phyloP scores from a whole-genome alignment of 2,329 filamentous ascomycete species.

The Calonectria hongkongensis region DNA sequence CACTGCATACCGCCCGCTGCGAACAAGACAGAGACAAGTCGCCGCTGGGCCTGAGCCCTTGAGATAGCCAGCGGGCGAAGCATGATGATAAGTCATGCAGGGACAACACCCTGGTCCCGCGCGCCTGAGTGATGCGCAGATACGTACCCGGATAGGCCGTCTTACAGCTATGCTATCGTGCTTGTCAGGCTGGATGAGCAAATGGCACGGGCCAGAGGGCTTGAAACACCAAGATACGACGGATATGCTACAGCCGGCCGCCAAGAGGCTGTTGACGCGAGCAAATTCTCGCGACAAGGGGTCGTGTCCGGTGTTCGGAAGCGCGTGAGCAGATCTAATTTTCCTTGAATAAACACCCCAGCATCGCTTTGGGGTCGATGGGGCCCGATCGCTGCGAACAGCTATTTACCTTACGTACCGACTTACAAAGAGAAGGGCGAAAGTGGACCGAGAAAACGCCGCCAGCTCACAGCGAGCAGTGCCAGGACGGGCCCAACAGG shows the following conservation, averaged over 20 bases:
- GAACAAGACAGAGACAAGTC: conserved; percentile 32
- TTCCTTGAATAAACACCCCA: conserved; percentile 27
- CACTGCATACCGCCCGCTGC: conserved; percentile 30
- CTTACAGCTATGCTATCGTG: conserved; percentile 29
- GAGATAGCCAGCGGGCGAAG: conserved; percentile 38
- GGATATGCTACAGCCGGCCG: conserved; percentile 21
- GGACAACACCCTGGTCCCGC: conserved; percentile 33
- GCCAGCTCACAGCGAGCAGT: conserved; percentile 33
- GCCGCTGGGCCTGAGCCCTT: conserved; percentile 25
- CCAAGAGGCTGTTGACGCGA: conserved; percentile 37
- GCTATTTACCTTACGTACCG: conserved; percentile 42
- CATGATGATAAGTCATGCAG: conserved; percentile 40
- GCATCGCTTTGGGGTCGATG: conserved; percentile 31
- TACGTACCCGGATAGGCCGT: conserved; percentile 18
- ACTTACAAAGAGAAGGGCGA: conserved; percentile 37
- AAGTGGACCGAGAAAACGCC: conserved; percentile 41
- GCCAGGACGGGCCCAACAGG: conserved; percentile 28
- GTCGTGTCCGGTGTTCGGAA: conserved; percentile 32
- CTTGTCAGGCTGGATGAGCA: conserved; percentile 28
- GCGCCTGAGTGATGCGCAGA: conserved; percentile 20
- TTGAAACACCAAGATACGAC: conserved; percentile 36
- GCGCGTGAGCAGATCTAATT: conserved; percentile 29
- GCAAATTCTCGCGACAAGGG: conserved; percentile 35
- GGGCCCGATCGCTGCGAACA: conserved; percentile 36
- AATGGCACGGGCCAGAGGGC: conserved; percentile 18